Base-by-base conservation (phyloP, 495 filamentous ascomycete genomes). In the Parathielavia hyrcaniae region DNA sequence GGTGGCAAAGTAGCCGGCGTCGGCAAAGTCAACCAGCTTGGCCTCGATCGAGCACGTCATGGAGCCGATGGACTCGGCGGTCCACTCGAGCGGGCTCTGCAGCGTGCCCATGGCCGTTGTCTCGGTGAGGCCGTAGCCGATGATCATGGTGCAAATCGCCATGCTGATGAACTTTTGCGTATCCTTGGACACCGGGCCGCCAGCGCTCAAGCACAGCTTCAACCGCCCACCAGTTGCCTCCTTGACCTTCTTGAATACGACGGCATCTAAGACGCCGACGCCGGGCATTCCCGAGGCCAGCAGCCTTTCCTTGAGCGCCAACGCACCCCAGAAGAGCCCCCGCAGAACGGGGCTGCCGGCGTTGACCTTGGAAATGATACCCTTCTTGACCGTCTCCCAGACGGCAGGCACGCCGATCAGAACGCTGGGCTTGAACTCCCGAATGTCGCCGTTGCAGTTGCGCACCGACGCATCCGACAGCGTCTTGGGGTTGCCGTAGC, bases 311-410 rank as follows among this genome's bases (percentile, higher is more conserved):
- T 98, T 98, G 57, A 88, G 83, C 47, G 84, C 80, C 71, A 97
- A 77, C 12, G 90, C 91, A 45, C 85, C 86, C 93, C 93, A 98
- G 79, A 98, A 98, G 67, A 98, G 73, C 53, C 87, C 88, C 71
- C 82, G 86, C 12, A 86, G 81, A 17, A 97, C 50, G 26, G 83
- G 75, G 68, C 83, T 86, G 50, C 84, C 83, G 61, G 86, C 83
- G 72, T 87, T 84, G 58, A 97, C 83, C 74, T 96, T 93, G 67
- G 81, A 78, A 61, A 95, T 77, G 61, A 98, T 92, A 63, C 93
- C 93, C 73, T 98, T 98, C 85, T 97, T 97, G 63, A 98, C 90
- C 0, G 90, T 86, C 74, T 98, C 93, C 88, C 91, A 98, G 12
- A 98, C 93, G 35, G 92, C 91, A 9, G 93, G 93, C 19, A 98